Evolutionary conservation across 2,329 filamentous ascomycete genomes (phyloP).

Genomic region (Venturia effusa): DNA sequence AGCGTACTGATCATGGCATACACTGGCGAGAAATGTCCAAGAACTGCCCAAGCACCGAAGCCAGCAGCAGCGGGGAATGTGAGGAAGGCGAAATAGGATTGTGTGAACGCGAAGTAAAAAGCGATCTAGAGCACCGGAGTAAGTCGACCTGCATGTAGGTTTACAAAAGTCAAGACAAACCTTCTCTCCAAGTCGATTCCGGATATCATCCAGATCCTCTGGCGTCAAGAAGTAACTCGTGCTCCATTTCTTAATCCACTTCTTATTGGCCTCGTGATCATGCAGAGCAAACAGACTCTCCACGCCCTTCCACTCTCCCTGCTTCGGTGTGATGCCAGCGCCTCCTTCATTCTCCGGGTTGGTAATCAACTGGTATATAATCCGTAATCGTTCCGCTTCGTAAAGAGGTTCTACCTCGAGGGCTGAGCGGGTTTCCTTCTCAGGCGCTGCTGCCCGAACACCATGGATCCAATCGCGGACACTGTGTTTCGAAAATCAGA

Average conservation of each 20-base stretch:
- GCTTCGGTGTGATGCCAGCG: slow-evolving; percentile 40
- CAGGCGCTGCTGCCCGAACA: slow-evolving; percentile 66
- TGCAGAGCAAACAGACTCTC: slow-evolving; percentile 40
- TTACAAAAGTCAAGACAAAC: slow-evolving; percentile 15
- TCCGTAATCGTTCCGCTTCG: slow-evolving; percentile 77
- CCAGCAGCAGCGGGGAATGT: slow-evolving; percentile 74
- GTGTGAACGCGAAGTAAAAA: slow-evolving; percentile 91
- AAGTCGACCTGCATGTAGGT: not conserved
- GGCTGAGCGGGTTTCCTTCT: slow-evolving; percentile 57
- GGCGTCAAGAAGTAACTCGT: slow-evolving; percentile 34
- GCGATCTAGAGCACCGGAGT: slow-evolving; percentile 48
- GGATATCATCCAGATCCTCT: slow-evolving; percentile 40
- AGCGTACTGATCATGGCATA: slow-evolving; percentile 70
- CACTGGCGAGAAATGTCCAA: slow-evolving; percentile 72
- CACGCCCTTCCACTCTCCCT: slow-evolving; percentile 39
- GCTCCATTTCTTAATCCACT: slow-evolving; percentile 43
- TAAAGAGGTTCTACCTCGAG: slow-evolving; percentile 67
- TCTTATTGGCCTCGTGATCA: slow-evolving; percentile 40
- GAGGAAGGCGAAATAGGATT: slow-evolving; percentile 80
- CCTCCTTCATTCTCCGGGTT: slow-evolving; percentile 36
- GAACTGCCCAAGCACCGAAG: slow-evolving; percentile 64
- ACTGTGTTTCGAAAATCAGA: slow-evolving; percentile 30
- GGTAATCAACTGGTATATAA: slow-evolving; percentile 68
- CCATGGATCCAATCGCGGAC: slow-evolving; percentile 92
- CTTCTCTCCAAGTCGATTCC: slow-evolving; percentile 40